Conservation (phyloP, 2,329 filamentous ascomycete genomes). For the Aureobasidium sp. region DNA sequence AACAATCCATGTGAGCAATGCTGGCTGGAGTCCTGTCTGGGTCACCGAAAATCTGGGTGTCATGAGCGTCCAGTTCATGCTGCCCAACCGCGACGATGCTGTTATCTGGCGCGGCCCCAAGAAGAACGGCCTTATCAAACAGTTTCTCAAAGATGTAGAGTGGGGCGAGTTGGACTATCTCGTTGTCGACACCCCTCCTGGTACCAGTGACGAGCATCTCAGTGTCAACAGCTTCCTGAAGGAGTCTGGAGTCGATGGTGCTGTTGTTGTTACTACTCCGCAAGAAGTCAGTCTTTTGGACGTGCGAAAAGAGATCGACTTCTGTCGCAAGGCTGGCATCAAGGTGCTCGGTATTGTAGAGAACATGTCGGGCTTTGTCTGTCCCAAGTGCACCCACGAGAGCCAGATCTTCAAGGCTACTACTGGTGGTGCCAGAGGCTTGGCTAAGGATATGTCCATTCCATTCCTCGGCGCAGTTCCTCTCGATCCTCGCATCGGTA, state of each 20-base stretch:
- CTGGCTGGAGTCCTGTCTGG: constrained; percentile 94
- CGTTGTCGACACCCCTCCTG: constrained; percentile 90
- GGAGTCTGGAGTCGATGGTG: constrained; percentile 86
- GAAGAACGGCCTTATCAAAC: constrained; percentile 97
- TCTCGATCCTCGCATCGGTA: constrained; percentile 85
- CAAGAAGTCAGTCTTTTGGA: constrained; percentile 90
- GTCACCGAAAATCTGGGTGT: constrained; percentile 88
- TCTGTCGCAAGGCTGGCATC: constrained; percentile 91
- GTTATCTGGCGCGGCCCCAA: constrained; percentile 97
- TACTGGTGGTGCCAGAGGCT: constrained; percentile 72
- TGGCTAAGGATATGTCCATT: constrained; percentile 81
- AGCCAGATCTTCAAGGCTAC: constrained; percentile 83
- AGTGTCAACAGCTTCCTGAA: constrained; percentile 88
- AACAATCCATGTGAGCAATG: constrained; percentile 81
- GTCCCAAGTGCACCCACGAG: constrained; percentile 76
- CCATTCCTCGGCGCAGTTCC: constrained; percentile 87
- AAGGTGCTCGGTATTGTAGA: constrained; percentile 82
- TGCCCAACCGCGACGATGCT: constrained; percentile 86
- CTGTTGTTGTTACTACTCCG: constrained; percentile 86
- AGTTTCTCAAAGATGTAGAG: constrained; percentile 94
- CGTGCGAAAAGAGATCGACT: constrained; percentile 95
- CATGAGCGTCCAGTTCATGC: constrained; percentile 98
- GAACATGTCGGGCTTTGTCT: constrained; percentile 98
- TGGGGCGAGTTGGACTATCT: constrained; percentile 95
- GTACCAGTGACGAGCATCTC: constrained; percentile 91